Conservation (phyloP, 2,329 filamentous ascomycete species). For the Botrytis tulipae region DNA sequence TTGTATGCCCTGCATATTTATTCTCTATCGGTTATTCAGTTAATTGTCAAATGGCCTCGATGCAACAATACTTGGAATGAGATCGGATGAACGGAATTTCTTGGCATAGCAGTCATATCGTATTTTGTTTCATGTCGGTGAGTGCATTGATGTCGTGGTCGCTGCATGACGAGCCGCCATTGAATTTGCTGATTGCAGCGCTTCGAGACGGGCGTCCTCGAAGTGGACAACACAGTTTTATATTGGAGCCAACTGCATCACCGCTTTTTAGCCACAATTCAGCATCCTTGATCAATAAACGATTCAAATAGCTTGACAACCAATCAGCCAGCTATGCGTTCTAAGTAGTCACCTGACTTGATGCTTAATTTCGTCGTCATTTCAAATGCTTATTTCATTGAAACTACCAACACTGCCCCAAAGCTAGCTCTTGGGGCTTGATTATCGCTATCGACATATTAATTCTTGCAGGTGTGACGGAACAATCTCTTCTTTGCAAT, state of each 20-base stretch:
- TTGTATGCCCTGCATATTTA: not conserved
- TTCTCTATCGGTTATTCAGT: not conserved
- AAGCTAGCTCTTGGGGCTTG: not conserved
- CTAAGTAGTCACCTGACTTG: not conserved
- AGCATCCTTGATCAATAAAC: not conserved
- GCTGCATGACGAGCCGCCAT: not conserved
- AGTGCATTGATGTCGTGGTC: not conserved
- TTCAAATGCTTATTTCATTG: not conserved
- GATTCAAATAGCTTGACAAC: not conserved
- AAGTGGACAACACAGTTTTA: not conserved
- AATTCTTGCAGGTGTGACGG: not conserved
- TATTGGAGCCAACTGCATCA: not conserved
- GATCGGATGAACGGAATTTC: conserved; percentile 2
- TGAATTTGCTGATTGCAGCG: not conserved
- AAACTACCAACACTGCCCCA: not conserved
- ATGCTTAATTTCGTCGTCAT: not conserved
- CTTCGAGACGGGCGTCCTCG: not conserved
- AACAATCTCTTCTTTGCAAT: not conserved
- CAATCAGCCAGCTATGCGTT: not conserved
- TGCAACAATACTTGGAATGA: not conserved
- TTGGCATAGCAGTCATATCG: not conserved
- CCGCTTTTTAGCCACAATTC: not conserved
- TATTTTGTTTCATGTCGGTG: not conserved
- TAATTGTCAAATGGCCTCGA: not conserved
- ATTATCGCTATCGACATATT: not conserved